phyloP scores from a whole-genome alignment of 2,329 filamentous ascomycete species.

The Talaromyces sp. region DNA sequence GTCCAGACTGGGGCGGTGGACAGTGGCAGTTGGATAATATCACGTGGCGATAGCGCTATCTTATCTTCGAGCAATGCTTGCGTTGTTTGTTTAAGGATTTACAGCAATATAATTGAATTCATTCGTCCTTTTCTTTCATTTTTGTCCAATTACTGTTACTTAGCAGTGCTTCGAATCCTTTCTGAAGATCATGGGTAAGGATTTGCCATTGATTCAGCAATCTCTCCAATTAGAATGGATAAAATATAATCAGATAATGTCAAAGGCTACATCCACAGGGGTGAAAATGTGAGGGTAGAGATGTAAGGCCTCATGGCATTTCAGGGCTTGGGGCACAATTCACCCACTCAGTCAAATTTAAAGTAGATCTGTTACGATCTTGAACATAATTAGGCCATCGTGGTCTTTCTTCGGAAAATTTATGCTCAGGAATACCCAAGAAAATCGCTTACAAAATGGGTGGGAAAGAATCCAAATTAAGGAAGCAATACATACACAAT shows the following conservation, averaged over 20 bases:
- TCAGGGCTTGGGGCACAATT: neutral
- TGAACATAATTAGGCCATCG: too few species aligned
- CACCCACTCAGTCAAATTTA: neutral
- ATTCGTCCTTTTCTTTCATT: too few species aligned
- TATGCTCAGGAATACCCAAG: neutral
- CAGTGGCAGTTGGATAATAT: neutral
- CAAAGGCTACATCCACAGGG: neutral
- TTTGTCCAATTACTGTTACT: neutral
- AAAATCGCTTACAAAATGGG: too few species aligned
- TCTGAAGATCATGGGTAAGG: constrained; percentile 38
- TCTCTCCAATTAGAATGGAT: constrained; percentile 29
- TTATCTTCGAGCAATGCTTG: neutral
- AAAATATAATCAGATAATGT: constrained; percentile 12
- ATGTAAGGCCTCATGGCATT: neutral
- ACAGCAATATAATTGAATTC: neutral
- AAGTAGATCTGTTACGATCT: neutral
- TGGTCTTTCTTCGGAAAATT: neutral
- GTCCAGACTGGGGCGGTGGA: neutral
- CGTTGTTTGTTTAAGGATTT: neutral
- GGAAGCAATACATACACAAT: neutral
- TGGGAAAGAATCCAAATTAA: neutral
- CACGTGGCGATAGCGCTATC: neutral
- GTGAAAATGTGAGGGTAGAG: neutral
- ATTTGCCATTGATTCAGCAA: constrained; percentile 41
- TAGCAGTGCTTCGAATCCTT: neutral